Evolutionary conservation across 2,329 filamentous ascomycete genomes (phyloP), one percentile per base, ranked within the genome.

Genomic region (Chaetomiaceae sp.): DNA sequence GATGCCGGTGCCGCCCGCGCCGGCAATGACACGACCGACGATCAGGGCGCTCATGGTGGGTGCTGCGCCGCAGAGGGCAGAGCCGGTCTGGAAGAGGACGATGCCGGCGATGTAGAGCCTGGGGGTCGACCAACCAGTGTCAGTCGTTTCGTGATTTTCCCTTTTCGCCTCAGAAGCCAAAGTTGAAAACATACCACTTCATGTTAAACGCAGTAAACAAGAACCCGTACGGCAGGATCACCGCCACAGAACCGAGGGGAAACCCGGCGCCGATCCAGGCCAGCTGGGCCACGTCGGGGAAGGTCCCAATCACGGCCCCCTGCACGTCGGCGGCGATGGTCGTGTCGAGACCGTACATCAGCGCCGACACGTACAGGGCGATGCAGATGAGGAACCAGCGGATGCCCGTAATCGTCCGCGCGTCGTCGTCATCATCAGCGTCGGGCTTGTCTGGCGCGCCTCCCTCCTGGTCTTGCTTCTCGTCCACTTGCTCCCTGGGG

Each of bases 291-390:
- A 68, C 51, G 6, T 65, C 54, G 11, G 58, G 60, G 29, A 71
- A 68, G 0, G 52, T 52, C 17, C 63, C 59, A 22, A 68, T 52
- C 12, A 73, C 65, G 6, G 62, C 57, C 0, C 61, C 62, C 45
- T 72, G 68, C 5, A 74, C 61, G 51, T 71, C 68, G 2, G 71
- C 72, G 2, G 63, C 62, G 33, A 74, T 68, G 3, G 71, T 74
- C 11, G 64, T 71, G 53, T 68, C 66, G 14, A 67, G 57, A 4
- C 61, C 61, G 45, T 60, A 65, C 8, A 66, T 55, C 42, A 67
- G 63, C 3, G 49, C 54, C 1, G 54, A 56, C 3, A 60, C 9
- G 33, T 36, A 36, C 15, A 36, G 18, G 2, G 34, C 18, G 18
- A 36, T 11, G 19, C 35, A 11, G 36, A 17, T 26, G 7, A 38